Evolutionary conservation across 2,329 filamentous ascomycete genomes (phyloP), one percentile per base, ranked within the genome.

Genomic region (Fusarium guadeloupense): DNA sequence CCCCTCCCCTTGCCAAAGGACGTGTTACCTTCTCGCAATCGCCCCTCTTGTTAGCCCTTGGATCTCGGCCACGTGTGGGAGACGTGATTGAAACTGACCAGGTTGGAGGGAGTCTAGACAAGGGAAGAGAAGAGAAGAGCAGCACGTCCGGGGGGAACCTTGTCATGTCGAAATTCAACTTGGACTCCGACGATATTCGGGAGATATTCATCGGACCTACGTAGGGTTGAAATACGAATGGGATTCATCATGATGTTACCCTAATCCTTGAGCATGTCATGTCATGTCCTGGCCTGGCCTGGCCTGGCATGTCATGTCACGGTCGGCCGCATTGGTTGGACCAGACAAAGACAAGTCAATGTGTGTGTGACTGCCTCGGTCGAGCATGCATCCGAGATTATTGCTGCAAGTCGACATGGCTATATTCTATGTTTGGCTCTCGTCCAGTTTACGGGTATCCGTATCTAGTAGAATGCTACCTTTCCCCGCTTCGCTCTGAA

Each of bases 311-410:
- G 42, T 9, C 25, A 26, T 26, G 25, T 46, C 46, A 48, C 34
- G 26, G 54, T 37, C 38, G 42, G 47, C 54, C 48, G 47, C 41
- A 59, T 59, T 62, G 45, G 50, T 55, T 64, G 50, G 33, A 48
- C 42, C 49, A 51, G 37, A 45, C 35, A 58, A 53, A 54, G 52
- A 47, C 39, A 48, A 58, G 35, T 28, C 54, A 58, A 39, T 51
- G 52, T 49, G 55, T 51, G 62, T 68, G 67, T 69, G 67, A 66
- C 66, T 60, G 47, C 50, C 57, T 70, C 68, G 68, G 68, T 52
- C 52, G 47, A 40, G 55, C 54, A 58, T 58, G 62, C 51, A 70
- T 67, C 68, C 68, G 68, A 70, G 59, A 70, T 70, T 70, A 53
- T 70, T 66, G 64, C 68, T 70, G 68, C 68, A 70, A 45, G 55